Evolutionary conservation across 805 yeast genomes (phyloP), one percentile per base, ranked within the genome.

Genomic region (Zygosaccharomyces kombuchaensis): DNA sequence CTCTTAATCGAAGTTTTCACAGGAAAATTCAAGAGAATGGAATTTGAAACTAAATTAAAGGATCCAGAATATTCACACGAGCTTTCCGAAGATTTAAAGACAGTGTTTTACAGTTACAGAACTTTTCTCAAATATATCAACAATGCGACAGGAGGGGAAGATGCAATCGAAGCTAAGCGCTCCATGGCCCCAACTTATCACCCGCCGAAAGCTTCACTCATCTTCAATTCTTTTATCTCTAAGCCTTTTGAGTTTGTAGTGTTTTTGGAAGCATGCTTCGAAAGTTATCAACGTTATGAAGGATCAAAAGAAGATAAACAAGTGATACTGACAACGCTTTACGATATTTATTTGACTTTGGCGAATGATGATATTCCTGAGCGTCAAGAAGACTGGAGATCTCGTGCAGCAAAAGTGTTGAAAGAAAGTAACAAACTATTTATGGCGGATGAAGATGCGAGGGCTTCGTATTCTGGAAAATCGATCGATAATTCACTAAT

Each of bases 181-280:
- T 23, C 36, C 44, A 41, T 10, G 43, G 72, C 59, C 31, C 84
- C 90, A 12, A 85, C 93, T 0, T 93, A 93, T 63, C 82, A 83
- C 42, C 96, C 98, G 1, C 99, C 99, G 2, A 76, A 82, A 42
- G 98, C 98, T 6, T 75, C 89, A 36, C 72, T 91, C 32, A 86
- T 91, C 1, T 93, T 88, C 60, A 82, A 91, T 2, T 81, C 95
- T 1, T 93, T 93, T 62, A 79, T 86, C n/a, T 78, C 82, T 53
- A 87, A 85, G 60, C 89, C 93, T 0, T 78, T 82, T 58, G 93
- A 90, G 59, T 91, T 93, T 72, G 93, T 90, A 21, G 85, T 87
- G 6, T 93, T 93, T 52, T 65, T 93, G 46, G 99, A 93, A 62
- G 97, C 98, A 0, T 88, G 96, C 56, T 67, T 89, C 12, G 87